A percentile compares a stretch with the other conserved stretches of the same genome.
These are phyloP conservation scores for Clitoria ternatea DNA, from an alignment of 306 rosid genomes.

Conservation along the genomic window DNA sequence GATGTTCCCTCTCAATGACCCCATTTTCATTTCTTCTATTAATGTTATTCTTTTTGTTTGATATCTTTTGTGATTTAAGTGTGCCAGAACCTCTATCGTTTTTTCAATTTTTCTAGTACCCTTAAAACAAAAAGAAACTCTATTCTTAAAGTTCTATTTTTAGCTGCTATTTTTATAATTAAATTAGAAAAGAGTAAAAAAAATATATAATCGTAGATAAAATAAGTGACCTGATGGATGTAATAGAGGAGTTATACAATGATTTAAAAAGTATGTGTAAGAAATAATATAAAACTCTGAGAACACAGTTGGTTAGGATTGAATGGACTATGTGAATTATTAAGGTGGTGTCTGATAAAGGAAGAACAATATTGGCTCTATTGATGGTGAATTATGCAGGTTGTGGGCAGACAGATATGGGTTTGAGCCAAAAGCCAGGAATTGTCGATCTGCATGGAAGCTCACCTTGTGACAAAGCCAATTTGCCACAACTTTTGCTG, in stretches of 20 bases:
- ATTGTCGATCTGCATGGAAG: conserved; percentile 30
- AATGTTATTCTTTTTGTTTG: conserved; percentile 49
- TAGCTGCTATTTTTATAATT: neutral
- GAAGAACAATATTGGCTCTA: conserved; percentile 23
- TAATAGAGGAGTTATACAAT: neutral
- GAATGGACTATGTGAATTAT: conserved; percentile 39
- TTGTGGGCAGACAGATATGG: conserved; percentile 39
- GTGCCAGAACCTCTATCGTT: conserved; percentile 45
- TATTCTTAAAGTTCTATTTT: neutral
- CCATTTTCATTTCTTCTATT: conserved; percentile 26
- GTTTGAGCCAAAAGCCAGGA: conserved; percentile 39
- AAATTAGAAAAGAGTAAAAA: neutral
- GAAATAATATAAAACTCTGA: neutral
- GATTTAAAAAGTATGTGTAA: neutral
- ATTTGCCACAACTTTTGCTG: conserved; percentile 9
- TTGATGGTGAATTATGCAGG: conserved; percentile 45
- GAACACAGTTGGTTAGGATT: neutral
- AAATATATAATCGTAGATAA: neutral
- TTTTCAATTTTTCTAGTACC: conserved; percentile 30
- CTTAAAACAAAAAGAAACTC: conserved; percentile 5
- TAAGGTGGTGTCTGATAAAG: conserved; percentile 44
- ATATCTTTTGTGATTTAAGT: conserved; percentile 31
- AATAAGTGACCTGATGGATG: neutral
- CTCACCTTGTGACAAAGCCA: conserved; percentile 23
- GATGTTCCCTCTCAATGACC: conserved; percentile 29